Percentiles rank a stretch among this genome's conserved stretches.
phyloP scores from a whole-genome alignment of 768 basidiomycete species.

The Leucosporidium creatinivorum region DNA sequence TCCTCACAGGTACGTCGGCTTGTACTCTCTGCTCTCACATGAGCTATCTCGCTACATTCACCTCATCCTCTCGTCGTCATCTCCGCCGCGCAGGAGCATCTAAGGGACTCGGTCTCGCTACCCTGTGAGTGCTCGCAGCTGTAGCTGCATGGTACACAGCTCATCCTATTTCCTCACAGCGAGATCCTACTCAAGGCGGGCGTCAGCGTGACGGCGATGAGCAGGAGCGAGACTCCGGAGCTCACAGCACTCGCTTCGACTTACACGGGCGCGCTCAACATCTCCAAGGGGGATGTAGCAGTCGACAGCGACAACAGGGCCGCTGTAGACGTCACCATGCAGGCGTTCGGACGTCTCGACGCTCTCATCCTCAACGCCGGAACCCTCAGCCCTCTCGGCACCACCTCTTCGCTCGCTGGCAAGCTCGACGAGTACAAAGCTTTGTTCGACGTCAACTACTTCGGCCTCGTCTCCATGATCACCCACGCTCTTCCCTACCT shows the following conservation, averaged over 20 bases:
- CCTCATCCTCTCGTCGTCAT: too few relatives aligned
- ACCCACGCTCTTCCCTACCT: slow-evolving; percentile 63
- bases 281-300: slow-evolving; percentile 63
- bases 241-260: slow-evolving; percentile 49
- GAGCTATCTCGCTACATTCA: neutral
- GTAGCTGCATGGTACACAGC: neutral
- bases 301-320: slow-evolving; percentile 37
- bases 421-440: slow-evolving; percentile 31
- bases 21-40: neutral
- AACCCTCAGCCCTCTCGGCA: slow-evolving; percentile 61
- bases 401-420: slow-evolving; percentile 48
- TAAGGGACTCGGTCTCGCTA: slow-evolving; percentile 70
- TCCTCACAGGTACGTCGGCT: slow-evolving; percentile 21
- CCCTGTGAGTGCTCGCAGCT: slow-evolving; percentile 57
- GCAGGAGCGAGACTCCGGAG: slow-evolving; percentile 62
- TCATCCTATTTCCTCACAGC: neutral
- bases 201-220: slow-evolving; percentile 66
- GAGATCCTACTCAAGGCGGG: slow-evolving; percentile 43
- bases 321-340: slow-evolving; percentile 53
- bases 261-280: slow-evolving; percentile 47
- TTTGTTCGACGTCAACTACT: slow-evolving; percentile 75
- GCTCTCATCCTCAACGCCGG: slow-evolving; percentile 73
- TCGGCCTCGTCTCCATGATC: slow-evolving; percentile 67
- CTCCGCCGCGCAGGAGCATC: slow-evolving; percentile 62
- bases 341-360: slow-evolving; percentile 60